phyloP scores from a whole-genome alignment of 2,329 filamentous ascomycete species.

The Talaromyces albobiverticillius region DNA sequence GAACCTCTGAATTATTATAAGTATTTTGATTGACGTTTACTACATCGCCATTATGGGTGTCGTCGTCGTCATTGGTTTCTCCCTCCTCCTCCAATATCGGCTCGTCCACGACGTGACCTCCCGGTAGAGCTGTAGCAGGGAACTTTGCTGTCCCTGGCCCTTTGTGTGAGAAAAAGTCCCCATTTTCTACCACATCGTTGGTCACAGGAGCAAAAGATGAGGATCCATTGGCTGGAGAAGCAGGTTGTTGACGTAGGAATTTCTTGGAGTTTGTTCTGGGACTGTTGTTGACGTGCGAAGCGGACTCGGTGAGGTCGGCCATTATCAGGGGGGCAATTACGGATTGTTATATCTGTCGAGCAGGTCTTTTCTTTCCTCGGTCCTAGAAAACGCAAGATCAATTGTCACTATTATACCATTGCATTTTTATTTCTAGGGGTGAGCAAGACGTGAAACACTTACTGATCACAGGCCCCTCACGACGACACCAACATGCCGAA shows the following conservation, averaged over 20 bases:
- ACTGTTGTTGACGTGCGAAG: conserved; percentile 1
- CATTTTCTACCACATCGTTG: conserved; percentile 4
- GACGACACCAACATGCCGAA: not conserved
- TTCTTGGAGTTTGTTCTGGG: conserved; percentile 11
- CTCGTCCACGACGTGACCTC: conserved; percentile 13
- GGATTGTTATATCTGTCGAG: not conserved
- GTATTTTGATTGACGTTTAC: conserved; percentile 21
- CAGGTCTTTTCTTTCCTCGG: not conserved
- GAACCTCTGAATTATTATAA: not conserved
- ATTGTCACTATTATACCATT: too few relatives aligned
- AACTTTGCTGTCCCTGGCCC: not conserved
- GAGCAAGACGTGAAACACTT: too few relatives aligned
- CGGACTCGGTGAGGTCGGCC: conserved; percentile 2
- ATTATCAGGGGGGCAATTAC: not conserved
- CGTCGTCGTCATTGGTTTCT: not conserved
- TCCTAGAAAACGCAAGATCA: not conserved
- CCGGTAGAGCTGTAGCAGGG: conserved; percentile 7
- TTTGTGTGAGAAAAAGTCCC: not conserved
- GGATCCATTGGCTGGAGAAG: not conserved
- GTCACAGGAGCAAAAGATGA: not conserved
- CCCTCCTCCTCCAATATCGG: conserved; percentile 14
- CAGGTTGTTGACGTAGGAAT: conserved; percentile 1
- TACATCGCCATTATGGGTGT: not conserved
- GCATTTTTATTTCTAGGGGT: too few relatives aligned
- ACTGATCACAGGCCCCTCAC: not conserved